These are phyloP conservation scores for Eurotiales sp. DNA, from an alignment of 2,329 filamentous ascomycete genomes.

Conservation along the genomic window DNA sequence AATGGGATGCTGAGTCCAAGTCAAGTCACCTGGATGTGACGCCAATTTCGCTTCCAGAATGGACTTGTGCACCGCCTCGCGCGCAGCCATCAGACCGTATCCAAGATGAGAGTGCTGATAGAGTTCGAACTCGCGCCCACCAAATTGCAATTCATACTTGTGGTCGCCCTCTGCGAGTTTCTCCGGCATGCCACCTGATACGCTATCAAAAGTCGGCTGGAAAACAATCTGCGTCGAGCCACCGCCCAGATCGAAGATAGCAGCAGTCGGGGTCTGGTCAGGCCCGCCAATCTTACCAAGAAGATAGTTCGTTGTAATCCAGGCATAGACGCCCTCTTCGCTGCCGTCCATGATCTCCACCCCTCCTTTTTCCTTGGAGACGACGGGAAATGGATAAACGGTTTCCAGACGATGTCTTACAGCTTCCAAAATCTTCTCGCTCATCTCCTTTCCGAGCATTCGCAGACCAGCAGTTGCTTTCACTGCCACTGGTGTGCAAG, in stretches of 20 bases:
- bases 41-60: conserved; percentile 70
- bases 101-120: conserved; percentile 98
- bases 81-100: conserved; percentile 93
- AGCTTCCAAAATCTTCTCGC: conserved; percentile 77
- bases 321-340: conserved; percentile 96
- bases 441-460: conserved; percentile 76
- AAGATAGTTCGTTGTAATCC: conserved; percentile 99
- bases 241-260: conserved; percentile 92
- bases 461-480: conserved; percentile 95
- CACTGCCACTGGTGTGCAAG: conserved; percentile 93
- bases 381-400: conserved; percentile 89
- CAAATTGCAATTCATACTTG: conserved; percentile 89
- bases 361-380: conserved; percentile 77
- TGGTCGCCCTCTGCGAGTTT: conserved; percentile 86
- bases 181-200: conserved; percentile 75
- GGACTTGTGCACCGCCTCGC: conserved; percentile 74
- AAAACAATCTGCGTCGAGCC: conserved; percentile 99
- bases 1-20: conserved; percentile 69
- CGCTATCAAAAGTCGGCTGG: conserved; percentile 82
- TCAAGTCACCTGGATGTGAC: conserved; percentile 55
- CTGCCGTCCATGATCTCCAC: conserved; percentile 97
- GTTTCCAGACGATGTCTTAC: conserved; percentile 82
- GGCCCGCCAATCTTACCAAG: conserved; percentile 94
- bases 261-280: conserved; percentile 84
- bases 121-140: conserved; percentile 82